Percentiles rank a stretch among this genome's conserved stretches.
These are phyloP conservation scores for Penstemon davidsonii DNA, from an alignment of 257 asterid genomes.

Conservation along the genomic window DNA sequence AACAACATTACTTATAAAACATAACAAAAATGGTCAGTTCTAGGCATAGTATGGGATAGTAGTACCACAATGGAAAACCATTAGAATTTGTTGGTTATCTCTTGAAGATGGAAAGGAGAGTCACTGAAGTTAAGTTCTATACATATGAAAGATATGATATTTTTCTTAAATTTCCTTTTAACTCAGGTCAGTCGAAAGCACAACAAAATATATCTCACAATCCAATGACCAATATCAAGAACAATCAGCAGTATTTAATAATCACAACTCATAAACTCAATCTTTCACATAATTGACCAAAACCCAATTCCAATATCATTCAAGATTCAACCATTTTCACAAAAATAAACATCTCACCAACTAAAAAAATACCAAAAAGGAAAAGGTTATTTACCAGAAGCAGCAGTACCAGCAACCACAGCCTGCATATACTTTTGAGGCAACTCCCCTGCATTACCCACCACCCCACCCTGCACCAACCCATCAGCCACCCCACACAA, in stretches of 20 bases:
- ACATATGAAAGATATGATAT: not conserved
- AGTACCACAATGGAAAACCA: not conserved
- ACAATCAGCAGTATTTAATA: slow-evolving; percentile 11
- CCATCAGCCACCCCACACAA: slow-evolving; percentile 86
- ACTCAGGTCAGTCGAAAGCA: slow-evolving; percentile 16
- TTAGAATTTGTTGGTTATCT: not conserved
- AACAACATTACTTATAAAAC: not conserved
- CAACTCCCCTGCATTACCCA: slow-evolving; percentile 90
- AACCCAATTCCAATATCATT: slow-evolving; percentile 14
- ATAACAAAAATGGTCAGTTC: not conserved
- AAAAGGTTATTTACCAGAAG: slow-evolving; percentile 56
- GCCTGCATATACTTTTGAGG: slow-evolving; percentile 97
- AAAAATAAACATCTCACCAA: not conserved
- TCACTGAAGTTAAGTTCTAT: not conserved
- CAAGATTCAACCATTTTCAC: not conserved
- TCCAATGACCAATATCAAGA: slow-evolving; percentile 8
- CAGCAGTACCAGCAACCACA: slow-evolving; percentile 89
- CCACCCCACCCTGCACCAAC: slow-evolving; percentile 83
- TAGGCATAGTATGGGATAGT: not conserved
- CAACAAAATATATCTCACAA: not conserved
- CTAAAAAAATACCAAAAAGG: not conserved
- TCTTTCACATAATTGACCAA: slow-evolving; percentile 23
- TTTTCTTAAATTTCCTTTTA: not conserved
- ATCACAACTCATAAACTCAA: slow-evolving; percentile 13
- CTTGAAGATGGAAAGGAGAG: not conserved